phyloP scores from a whole-genome alignment of 257 asterid genomes.

The Rehmannia glutinosa region DNA sequence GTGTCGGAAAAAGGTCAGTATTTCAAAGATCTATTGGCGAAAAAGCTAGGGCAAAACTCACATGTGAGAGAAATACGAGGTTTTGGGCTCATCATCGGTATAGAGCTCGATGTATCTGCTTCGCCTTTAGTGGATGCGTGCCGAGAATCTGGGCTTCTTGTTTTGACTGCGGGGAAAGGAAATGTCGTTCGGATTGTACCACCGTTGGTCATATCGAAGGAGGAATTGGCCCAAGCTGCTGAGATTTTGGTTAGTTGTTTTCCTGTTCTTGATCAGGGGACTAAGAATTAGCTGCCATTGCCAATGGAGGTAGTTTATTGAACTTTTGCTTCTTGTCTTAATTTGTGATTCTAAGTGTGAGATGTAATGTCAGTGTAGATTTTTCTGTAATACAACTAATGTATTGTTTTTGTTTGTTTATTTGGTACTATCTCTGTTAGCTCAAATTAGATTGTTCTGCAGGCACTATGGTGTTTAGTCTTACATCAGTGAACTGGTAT shows the following conservation, averaged over 20 bases:
- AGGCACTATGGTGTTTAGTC: too few species aligned
- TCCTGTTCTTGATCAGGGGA: constrained; percentile 53
- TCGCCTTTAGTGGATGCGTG: constrained; percentile 76
- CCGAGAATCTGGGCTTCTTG: constrained; percentile 68
- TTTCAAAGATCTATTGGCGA: constrained; percentile 46
- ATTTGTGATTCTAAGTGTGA: too few species aligned
- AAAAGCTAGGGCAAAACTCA: constrained; percentile 51
- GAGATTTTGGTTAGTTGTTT: constrained; percentile 54
- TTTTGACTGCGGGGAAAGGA: constrained; percentile 92
- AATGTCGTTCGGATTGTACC: constrained; percentile 86
- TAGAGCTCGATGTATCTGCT: constrained; percentile 79
- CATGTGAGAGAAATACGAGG: constrained; percentile 87
- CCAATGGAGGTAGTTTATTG: not conserved
- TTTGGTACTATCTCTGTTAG: too few species aligned
- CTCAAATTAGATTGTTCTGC: too few species aligned
- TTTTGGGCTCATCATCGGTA: constrained; percentile 71
- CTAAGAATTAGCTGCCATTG: constrained; percentile 15
- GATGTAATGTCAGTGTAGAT: too few species aligned
- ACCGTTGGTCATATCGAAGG: constrained; percentile 68
- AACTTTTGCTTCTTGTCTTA: not conserved
- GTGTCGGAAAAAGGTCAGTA: constrained; percentile 67
- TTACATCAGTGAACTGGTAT: too few species aligned
- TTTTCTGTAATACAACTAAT: too few species aligned
- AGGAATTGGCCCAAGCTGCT: constrained; percentile 62
- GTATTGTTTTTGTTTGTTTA: too few species aligned